phyloP scores from a whole-genome alignment of 2,329 filamentous ascomycete species.

The Sodiomyces alkalinus region DNA sequence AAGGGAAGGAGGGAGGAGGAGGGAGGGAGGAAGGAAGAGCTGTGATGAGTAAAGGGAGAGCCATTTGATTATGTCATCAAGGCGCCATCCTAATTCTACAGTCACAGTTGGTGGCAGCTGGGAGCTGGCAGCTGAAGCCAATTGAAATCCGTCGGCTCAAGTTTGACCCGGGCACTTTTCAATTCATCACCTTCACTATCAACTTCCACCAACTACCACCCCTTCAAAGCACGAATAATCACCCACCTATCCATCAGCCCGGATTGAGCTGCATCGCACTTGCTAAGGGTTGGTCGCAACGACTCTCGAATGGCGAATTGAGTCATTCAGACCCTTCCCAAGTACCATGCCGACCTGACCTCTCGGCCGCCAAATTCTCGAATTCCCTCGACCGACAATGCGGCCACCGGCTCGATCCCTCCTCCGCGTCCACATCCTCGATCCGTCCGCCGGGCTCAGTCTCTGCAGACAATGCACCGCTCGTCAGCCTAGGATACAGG shows the following conservation, averaged over 20 bases:
- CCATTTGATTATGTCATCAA: no score
- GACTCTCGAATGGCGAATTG: slow-evolving; percentile 1
- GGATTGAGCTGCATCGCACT: no score
- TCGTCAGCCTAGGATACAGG: background rate
- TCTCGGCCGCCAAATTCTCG: background rate
- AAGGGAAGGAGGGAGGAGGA: no score
- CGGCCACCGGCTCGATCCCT: slow-evolving; percentile 2
- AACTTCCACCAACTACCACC: background rate
- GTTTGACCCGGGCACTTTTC: no score
- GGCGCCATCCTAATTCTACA: no score
- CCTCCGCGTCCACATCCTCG: slow-evolving; percentile 2
- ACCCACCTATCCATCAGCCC: background rate
- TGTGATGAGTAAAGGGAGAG: no score
- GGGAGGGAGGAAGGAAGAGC: no score
- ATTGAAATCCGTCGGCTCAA: no score
- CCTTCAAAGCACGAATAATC: background rate
- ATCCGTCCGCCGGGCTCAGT: slow-evolving; percentile 1
- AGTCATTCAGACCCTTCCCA: background rate
- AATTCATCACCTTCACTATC: background rate
- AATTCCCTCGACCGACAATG: slow-evolving; percentile 1
- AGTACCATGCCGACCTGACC: slow-evolving; percentile 1
- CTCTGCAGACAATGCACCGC: slow-evolving; percentile 1
- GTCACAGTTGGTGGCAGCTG: no score
- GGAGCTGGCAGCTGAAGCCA: no score
- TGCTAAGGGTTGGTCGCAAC: no score